Base-by-base conservation (phyloP, 495 filamentous ascomycete genomes). In the Xanthoparmelia taractica region DNA sequence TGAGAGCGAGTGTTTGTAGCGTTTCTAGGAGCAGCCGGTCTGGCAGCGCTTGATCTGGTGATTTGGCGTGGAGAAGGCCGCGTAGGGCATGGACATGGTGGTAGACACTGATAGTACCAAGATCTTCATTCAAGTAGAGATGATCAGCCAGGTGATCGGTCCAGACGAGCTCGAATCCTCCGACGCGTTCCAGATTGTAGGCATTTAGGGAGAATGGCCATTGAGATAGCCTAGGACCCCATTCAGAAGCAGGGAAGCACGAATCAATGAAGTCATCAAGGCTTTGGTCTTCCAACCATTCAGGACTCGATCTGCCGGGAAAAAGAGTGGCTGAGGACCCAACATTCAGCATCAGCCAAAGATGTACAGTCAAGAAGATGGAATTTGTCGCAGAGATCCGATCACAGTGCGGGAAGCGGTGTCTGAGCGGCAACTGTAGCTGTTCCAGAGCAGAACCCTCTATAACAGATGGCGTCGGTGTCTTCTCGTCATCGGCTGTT, bases 81-180 rank as follows among this genome's bases (percentile, higher is more conserved):
- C 50, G 50, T 8, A 54, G 1, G 41, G 29, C 12, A 33, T 58
- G 34, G 18, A 52, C 73, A 60, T 80, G 76, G 61, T 80, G 75
- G 61, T 79, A 82, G 4, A 82, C 67, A 2, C 60, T 56, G 15
- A 82, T 69, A n/a, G 59, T 71, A 12, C 65, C 73, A 40, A 77
- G 76, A 47, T 74, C 75, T 36, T 77, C 74, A 12, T 65, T 65
- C 20, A 80, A 43, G 1, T 68, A 71, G 4, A 82, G 68, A 67
- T 82, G 80, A 58, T 81, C 76, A 0, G 70, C 67, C 6, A 81
- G 57, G 48, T 81, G 79, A 48, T 70, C 59, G 15, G 79, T 82
- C 73, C 71, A 76, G 20, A 52, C 18, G 15, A 81, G 71, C 41
- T 71, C 61, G 33, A 80, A 65, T 5, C 77, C 77, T 6, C 65